Conservation (phyloP, 2,329 filamentous ascomycete genomes). For the Colletotrichum tropicale region DNA sequence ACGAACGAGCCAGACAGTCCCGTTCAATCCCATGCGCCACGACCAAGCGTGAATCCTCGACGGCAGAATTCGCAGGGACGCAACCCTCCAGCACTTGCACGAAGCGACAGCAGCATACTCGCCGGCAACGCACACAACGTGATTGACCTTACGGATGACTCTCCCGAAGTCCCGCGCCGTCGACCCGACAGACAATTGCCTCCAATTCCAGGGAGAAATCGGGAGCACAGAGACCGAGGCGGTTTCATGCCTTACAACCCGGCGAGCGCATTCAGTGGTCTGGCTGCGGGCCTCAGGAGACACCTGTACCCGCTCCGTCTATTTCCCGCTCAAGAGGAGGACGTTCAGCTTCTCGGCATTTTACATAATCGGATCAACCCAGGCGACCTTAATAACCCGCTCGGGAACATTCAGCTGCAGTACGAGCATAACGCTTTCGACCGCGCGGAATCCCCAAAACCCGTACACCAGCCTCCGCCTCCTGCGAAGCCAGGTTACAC, state of each 20-base stretch:
- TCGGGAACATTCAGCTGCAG: slow-evolving; percentile 21
- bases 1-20: slow-evolving; percentile 57
- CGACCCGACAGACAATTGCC: background rate
- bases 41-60: slow-evolving; percentile 38
- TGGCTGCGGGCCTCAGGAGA: slow-evolving; percentile 1
- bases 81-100: slow-evolving; percentile 45
- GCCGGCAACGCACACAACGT: slow-evolving; percentile 34
- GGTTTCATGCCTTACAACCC: background rate
- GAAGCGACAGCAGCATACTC: slow-evolving; percentile 49
- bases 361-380: slow-evolving; percentile 10
- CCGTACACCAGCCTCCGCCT: slow-evolving; percentile 66
- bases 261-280: slow-evolving; percentile 4
- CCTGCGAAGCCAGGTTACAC: slow-evolving; percentile 79
- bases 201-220: slow-evolving; percentile 22
- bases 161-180: slow-evolving; percentile 31
- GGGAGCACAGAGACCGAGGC: background rate
- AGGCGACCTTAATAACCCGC: slow-evolving; percentile 15
- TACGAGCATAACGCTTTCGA: slow-evolving; percentile 31
- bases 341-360: slow-evolving; percentile 12
- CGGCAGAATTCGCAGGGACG: slow-evolving; percentile 44
- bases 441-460: slow-evolving; percentile 42
- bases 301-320: slow-evolving; percentile 11
- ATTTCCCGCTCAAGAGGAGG: slow-evolving; percentile 7
- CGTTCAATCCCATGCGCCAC: slow-evolving; percentile 18
- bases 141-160: slow-evolving; percentile 59